Percentiles rank a stretch among this genome's conserved stretches.
phyloP scores from a whole-genome alignment of 2,329 filamentous ascomycete species.

The Zopfia rhizophila region DNA sequence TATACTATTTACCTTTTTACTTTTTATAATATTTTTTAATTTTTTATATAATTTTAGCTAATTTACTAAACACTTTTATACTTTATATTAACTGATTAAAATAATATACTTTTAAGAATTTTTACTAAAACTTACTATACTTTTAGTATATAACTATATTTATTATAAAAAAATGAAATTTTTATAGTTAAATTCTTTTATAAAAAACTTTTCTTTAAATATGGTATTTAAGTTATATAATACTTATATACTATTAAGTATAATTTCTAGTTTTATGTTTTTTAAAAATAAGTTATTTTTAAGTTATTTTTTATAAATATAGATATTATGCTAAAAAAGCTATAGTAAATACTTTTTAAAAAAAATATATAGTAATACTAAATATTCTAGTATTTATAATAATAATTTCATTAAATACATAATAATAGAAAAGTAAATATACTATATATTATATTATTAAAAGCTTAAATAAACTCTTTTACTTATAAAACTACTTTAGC shows the following conservation, averaged over 20 bases:
- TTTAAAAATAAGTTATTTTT: constrained; percentile 13
- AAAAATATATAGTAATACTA: constrained; percentile 36
- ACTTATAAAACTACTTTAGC: too few species aligned
- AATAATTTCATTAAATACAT: constrained; percentile 43
- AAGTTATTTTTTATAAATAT: constrained; percentile 33
- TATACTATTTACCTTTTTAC: too few species aligned
- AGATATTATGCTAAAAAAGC: constrained; percentile 24
- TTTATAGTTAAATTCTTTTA: constrained; percentile 31
- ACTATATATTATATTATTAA: too few species aligned
- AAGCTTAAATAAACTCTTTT: too few species aligned
- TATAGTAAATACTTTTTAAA: constrained; percentile 36
- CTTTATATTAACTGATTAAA: too few species aligned
- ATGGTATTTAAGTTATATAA: constrained; percentile 27
- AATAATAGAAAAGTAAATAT: too few species aligned
- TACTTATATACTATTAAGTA: constrained; percentile 39
- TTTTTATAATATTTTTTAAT: too few species aligned
- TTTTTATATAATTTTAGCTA: too few species aligned
- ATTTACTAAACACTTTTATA: too few species aligned
- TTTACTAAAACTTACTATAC: too few species aligned
- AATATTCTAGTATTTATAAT: constrained; percentile 36
- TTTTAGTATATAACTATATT: constrained; percentile 30
- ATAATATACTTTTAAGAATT: too few species aligned
- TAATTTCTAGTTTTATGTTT: constrained; percentile 39
- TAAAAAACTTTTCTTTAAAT: constrained; percentile 29
- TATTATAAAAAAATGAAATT: constrained; percentile 32